Evolutionary conservation across 768 basidiomycete genomes (phyloP).

Genomic region (Mycena epipterygia): DNA sequence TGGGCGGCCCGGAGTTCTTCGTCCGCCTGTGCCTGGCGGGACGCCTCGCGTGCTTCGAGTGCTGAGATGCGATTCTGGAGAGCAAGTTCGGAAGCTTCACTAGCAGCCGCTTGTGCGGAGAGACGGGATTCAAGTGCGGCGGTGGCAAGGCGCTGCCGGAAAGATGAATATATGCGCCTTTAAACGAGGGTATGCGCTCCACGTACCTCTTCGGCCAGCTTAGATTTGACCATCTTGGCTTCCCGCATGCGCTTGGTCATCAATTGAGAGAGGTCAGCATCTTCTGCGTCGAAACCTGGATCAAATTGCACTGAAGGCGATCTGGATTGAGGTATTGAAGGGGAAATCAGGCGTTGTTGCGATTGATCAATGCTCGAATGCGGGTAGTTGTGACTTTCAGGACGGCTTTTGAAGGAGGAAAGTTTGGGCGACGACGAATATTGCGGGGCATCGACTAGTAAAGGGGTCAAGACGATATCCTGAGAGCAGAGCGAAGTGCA

Average conservation of each 20-base stretch:
- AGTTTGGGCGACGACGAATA: conserved; percentile 32
- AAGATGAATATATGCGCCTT: conserved; percentile 25
- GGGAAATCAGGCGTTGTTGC: conserved; percentile 13
- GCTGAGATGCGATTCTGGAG: conserved; percentile 34
- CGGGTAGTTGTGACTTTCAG: conserved; percentile 16
- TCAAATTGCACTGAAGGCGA: conserved; percentile 30
- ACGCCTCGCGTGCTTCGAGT: conserved; percentile 34
- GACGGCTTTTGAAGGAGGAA: not conserved
- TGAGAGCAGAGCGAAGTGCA: not conserved
- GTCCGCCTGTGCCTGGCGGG: conserved; percentile 22
- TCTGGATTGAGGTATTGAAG: not conserved
- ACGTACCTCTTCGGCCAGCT: conserved; percentile 43
- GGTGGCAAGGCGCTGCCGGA: conserved; percentile 30
- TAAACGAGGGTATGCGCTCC: not conserved
- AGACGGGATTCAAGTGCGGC: conserved; percentile 39
- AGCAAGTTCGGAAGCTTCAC: conserved; percentile 26
- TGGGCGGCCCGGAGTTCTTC: conserved; percentile 27
- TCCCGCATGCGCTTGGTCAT: conserved; percentile 41
- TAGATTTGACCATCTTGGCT: conserved; percentile 37
- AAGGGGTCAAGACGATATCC: not conserved
- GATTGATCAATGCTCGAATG: not conserved
- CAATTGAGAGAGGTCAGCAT: conserved; percentile 38
- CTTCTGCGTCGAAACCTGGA: conserved; percentile 34
- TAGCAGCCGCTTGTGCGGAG: conserved; percentile 25
- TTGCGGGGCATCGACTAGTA: conserved; percentile 28